Evolutionary conservation across 257 asterid genomes (phyloP).

Genomic region (Apocynum venetum): DNA sequence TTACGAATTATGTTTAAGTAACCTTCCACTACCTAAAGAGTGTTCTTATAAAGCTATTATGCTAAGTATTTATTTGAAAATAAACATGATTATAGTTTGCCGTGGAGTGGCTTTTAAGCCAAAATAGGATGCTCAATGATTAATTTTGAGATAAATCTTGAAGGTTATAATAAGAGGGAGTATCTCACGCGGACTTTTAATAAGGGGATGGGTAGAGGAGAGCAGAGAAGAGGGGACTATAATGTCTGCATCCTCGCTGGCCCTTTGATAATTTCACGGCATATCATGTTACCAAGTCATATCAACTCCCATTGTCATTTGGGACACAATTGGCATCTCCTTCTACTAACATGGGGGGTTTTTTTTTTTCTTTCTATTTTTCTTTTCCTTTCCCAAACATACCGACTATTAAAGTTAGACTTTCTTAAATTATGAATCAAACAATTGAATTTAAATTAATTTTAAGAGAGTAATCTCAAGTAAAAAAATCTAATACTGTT

Average conservation of each 20-base stretch:
- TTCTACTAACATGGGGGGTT: not conserved
- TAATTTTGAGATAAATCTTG: not conserved
- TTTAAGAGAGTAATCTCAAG: too few relatives aligned
- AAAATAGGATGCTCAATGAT: too few relatives aligned
- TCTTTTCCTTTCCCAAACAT: not conserved
- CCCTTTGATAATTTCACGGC: slow-evolving; percentile 23
- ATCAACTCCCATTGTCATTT: slow-evolving; percentile 17
- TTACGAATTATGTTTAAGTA: too few relatives aligned
- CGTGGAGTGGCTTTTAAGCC: not conserved
- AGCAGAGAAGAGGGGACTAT: not conserved
- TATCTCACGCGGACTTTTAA: too few relatives aligned
- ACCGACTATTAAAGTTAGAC: too few relatives aligned
- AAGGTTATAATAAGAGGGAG: too few relatives aligned
- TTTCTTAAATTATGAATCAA: too few relatives aligned
- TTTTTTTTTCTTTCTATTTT: not conserved
- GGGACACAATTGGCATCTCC: slow-evolving; percentile 29
- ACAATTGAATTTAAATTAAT: too few relatives aligned
- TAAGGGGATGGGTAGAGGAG: not conserved
- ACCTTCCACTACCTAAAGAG: too few relatives aligned
- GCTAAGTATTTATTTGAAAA: not conserved
- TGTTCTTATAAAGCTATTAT: too few relatives aligned
- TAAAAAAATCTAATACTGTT: too few relatives aligned
- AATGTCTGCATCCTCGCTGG: not conserved
- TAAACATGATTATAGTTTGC: not conserved
- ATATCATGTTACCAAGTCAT: slow-evolving; percentile 29